These are phyloP conservation scores for Stramenopiles sp. DNA, from an alignment of 352 stramenopile genomes.

Conservation along the genomic window DNA sequence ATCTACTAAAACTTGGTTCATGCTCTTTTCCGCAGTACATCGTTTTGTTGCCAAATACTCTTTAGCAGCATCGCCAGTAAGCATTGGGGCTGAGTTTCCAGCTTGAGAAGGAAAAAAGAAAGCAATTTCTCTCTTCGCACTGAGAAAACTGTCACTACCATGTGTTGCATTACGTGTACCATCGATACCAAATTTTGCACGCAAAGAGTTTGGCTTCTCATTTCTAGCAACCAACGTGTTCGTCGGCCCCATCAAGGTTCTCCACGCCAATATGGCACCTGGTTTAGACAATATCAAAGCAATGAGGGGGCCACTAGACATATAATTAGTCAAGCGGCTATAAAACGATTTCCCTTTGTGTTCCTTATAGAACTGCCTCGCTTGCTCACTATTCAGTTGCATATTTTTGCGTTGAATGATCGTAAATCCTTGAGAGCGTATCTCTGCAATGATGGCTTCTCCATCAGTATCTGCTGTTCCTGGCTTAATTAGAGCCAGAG, in stretches of 20 bases:
- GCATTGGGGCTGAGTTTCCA: no score
- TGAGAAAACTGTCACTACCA: slow-evolving; percentile 35
- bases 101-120: slow-evolving; percentile 48
- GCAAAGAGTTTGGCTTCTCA: slow-evolving; percentile 32
- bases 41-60: no score
- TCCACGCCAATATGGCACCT: slow-evolving; percentile 39
- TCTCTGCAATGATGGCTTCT: slow-evolving; percentile 26
- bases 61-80: no score
- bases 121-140: slow-evolving; percentile 37
- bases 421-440: slow-evolving; percentile 34
- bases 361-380: slow-evolving; percentile 38
- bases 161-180: slow-evolving; percentile 40
- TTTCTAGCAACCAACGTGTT: slow-evolving; percentile 35
- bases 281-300: slow-evolving; percentile 31
- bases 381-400: slow-evolving; percentile 31
- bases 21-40: no score
- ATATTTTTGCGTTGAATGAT: slow-evolving; percentile 31
- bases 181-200: slow-evolving; percentile 44
- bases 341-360: slow-evolving; percentile 41
- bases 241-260: slow-evolving; percentile 47
- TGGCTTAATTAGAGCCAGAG: slow-evolving; percentile 42
- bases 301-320: slow-evolving; percentile 43
- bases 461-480: slow-evolving; percentile 28
- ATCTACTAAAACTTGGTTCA: no score
- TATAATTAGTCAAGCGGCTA: slow-evolving; percentile 34